Conservation (phyloP, 495 filamentous ascomycete species). For the Lophiostoma macrostomum region DNA sequence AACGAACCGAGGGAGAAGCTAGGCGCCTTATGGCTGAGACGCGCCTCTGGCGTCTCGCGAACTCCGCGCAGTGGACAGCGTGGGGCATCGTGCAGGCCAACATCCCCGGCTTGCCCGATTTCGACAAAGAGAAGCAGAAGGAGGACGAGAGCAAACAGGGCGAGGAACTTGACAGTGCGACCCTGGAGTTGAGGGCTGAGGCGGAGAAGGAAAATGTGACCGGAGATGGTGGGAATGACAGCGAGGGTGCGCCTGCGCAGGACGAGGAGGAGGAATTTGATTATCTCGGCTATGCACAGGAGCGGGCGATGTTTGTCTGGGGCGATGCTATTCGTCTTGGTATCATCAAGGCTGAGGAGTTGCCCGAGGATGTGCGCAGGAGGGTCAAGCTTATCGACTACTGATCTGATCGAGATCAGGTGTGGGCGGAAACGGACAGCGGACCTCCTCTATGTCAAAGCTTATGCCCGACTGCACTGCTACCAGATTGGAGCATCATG, state of each 20-base stretch:
- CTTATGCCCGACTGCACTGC: too few relatives aligned
- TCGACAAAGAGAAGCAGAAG: constrained; percentile 19
- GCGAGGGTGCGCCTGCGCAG: constrained; percentile 36
- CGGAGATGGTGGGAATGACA: background rate
- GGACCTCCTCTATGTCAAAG: too few relatives aligned
- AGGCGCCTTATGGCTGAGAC: constrained; percentile 70
- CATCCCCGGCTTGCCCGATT: constrained; percentile 56
- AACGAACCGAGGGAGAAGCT: constrained; percentile 60
- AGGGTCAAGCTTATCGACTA: constrained; percentile 29
- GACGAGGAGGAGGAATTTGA: constrained; percentile 74
- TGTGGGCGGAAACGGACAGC: too few relatives aligned
- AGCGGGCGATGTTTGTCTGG: constrained; percentile 89
- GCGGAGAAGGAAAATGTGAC: constrained; percentile 7
- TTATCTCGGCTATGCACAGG: constrained; percentile 86
- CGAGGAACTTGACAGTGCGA: constrained; percentile 16
- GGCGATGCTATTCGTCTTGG: constrained; percentile 76
- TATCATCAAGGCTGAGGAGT: constrained; percentile 65
- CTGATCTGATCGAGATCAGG: too few relatives aligned
- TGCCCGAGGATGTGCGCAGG: constrained; percentile 52
- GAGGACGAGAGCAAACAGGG: constrained; percentile 6
- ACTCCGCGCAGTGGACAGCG: constrained; percentile 86
- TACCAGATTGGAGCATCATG: too few relatives aligned
- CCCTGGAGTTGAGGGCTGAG: constrained; percentile 17
- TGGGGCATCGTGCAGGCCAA: constrained; percentile 98
- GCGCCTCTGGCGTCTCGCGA: constrained; percentile 78